phyloP scores from a whole-genome alignment of 2,329 filamentous ascomycete genomes.

The Alternaria ventricosa region DNA sequence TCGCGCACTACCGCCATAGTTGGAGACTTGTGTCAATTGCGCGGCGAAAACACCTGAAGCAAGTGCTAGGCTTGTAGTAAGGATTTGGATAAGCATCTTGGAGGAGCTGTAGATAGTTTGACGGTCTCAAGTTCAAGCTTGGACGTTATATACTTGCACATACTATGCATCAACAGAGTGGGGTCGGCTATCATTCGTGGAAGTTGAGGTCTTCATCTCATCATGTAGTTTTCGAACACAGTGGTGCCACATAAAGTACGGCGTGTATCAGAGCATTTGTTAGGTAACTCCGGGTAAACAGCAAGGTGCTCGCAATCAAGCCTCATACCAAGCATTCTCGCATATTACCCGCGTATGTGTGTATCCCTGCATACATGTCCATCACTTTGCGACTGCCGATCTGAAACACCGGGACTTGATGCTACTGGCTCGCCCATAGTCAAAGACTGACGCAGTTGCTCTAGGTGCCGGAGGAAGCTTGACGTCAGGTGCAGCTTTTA shows the following conservation, averaged over 20 bases:
- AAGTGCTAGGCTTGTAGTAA: constrained; percentile 19
- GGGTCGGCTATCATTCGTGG: background rate
- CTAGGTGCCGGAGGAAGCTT: background rate
- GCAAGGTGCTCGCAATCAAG: constrained; percentile 27
- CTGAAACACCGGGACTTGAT: background rate
- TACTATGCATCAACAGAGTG: background rate
- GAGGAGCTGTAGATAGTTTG: background rate
- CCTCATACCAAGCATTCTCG: constrained; percentile 33
- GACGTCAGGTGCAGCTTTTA: background rate
- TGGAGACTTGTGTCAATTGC: constrained; percentile 34
- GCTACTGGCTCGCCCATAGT: background rate
- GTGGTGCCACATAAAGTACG: background rate
- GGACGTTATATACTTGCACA: background rate
- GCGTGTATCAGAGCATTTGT: background rate
- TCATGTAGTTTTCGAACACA: background rate
- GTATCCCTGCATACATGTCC: constrained; percentile 17
- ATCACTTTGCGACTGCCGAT: background rate
- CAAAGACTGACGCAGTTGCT: background rate
- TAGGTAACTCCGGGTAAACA: background rate
- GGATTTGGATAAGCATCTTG: constrained; percentile 21
- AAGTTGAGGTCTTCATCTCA: background rate
- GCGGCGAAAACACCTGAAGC: constrained; percentile 24
- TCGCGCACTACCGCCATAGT: constrained; percentile 34
- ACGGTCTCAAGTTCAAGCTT: background rate
- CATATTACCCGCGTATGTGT: constrained; percentile 13